Percentiles rank a stretch among this genome's conserved stretches.
These are phyloP conservation scores for Trichosanthes cucumerina DNA, from an alignment of 306 rosid species.

Conservation along the genomic window DNA sequence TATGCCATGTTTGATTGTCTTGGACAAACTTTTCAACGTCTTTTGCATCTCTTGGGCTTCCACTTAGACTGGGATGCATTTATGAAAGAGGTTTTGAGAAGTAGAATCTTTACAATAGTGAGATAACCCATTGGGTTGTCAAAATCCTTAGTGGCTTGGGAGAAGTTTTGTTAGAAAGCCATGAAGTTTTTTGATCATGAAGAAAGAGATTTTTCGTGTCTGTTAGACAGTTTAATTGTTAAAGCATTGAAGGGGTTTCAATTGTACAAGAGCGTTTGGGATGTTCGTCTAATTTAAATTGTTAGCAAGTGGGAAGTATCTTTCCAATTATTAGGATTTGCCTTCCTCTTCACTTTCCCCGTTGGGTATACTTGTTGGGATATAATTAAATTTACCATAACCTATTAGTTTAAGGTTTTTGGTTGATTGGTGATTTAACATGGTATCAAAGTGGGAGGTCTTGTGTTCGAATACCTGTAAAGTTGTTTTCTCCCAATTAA, in stretches of 20 bases:
- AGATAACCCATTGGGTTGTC: not conserved
- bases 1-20: not conserved
- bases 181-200: not conserved
- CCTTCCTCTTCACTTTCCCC: not conserved
- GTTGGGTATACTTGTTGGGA: not conserved
- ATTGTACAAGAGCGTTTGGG: not conserved
- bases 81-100: not conserved
- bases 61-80: not conserved
- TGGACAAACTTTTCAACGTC: not conserved
- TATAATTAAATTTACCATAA: no score
- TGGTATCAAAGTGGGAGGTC: no score
- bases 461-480: no score
- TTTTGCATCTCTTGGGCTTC: not conserved
- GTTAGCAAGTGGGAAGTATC: not conserved
- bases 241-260: not conserved
- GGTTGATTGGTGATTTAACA: no score
- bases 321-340: not conserved
- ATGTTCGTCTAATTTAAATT: not conserved
- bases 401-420: no score
- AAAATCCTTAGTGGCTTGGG: not conserved
- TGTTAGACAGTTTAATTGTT: not conserved
- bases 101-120: not conserved
- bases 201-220: not conserved
- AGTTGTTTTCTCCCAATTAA: no score
- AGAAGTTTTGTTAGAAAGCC: not conserved